Evolutionary conservation across 1,139 yeast species (phyloP).

Genomic region (Lodderomyces pseudojiufengensis): DNA sequence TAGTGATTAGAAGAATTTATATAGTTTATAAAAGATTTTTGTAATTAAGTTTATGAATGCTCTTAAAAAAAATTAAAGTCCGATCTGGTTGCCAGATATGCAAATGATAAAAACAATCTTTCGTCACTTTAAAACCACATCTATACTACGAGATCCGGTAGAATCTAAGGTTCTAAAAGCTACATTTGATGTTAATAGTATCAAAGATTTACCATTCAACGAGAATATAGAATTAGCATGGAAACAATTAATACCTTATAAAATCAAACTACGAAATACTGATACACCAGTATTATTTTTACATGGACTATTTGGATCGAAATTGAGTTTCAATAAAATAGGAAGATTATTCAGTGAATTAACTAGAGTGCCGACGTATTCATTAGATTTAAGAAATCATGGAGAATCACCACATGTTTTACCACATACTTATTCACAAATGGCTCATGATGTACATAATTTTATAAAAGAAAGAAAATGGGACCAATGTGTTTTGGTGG

Average conservation of each 20-base stretch:
- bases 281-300: slow-evolving; percentile 36
- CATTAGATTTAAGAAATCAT: slow-evolving; percentile 52
- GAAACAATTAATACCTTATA: slow-evolving; percentile 8
- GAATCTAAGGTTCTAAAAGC: slow-evolving; percentile 1
- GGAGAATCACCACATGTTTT: slow-evolving; percentile 43
- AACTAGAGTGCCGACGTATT: slow-evolving; percentile 31
- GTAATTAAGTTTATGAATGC: too few relatives aligned
- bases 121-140: too few relatives aligned
- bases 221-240: slow-evolving; percentile 10
- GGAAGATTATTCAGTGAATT: slow-evolving; percentile 31
- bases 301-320: slow-evolving; percentile 51
- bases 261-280: slow-evolving; percentile 3
- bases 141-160: neutral
- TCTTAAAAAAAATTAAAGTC: too few relatives aligned
- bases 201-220: slow-evolving; percentile 11
- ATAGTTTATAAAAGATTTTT: neutral
- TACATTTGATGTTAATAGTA: slow-evolving; percentile 8
- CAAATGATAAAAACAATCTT: too few relatives aligned
- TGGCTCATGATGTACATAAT: slow-evolving; percentile 42
- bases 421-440: slow-evolving; percentile 41
- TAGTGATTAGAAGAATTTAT: neutral
- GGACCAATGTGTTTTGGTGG: slow-evolving; percentile 33
- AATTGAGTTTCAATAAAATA: slow-evolving; percentile 35
- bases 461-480: slow-evolving; percentile 23
- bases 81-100: too few relatives aligned